Conservation (phyloP, 495 filamentous ascomycete genomes). For the Sporormia fimetaria region DNA sequence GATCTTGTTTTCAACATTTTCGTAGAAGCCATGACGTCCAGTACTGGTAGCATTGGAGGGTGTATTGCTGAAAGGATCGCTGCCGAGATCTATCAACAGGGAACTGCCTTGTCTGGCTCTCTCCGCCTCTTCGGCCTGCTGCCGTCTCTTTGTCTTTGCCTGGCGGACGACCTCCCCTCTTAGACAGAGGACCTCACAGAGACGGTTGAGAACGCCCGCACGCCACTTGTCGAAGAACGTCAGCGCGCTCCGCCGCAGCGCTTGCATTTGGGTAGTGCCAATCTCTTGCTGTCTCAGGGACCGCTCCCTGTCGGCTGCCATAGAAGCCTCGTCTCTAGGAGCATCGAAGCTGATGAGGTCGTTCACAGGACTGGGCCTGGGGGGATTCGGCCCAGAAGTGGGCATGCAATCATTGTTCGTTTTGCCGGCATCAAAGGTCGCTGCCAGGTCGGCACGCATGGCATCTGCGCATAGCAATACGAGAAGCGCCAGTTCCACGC, state of each 20-base stretch:
- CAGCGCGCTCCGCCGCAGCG: constrained; percentile 18
- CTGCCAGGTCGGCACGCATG: constrained; percentile 30
- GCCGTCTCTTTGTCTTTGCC: constrained; percentile 19
- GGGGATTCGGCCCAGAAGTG: constrained; percentile 9
- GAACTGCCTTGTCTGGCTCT: constrained; percentile 13
- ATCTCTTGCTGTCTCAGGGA: constrained; percentile 15
- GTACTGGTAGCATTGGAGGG: background rate
- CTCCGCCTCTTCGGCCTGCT: constrained; percentile 8
- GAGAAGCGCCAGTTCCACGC: constrained; percentile 32
- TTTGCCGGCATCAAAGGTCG: constrained; percentile 32
- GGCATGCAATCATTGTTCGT: constrained; percentile 19
- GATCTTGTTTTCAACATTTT: constrained; percentile 38
- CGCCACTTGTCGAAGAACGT: constrained; percentile 28
- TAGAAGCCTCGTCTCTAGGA: constrained; percentile 24
- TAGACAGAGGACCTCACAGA: constrained; percentile 23
- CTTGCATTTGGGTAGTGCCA: constrained; percentile 22
- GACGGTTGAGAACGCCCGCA: constrained; percentile 21
- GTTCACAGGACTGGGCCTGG: constrained; percentile 3
- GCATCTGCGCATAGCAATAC: constrained; percentile 33
- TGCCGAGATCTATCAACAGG: constrained; percentile 19
- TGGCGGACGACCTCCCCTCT: constrained; percentile 21
- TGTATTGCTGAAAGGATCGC: constrained; percentile 14
- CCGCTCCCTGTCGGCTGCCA: constrained; percentile 22
- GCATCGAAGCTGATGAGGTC: constrained; percentile 25
- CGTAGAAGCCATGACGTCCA: constrained; percentile 29